Conservation (phyloP, 2,329 filamentous ascomycete species). For the Xylaria sp. region DNA sequence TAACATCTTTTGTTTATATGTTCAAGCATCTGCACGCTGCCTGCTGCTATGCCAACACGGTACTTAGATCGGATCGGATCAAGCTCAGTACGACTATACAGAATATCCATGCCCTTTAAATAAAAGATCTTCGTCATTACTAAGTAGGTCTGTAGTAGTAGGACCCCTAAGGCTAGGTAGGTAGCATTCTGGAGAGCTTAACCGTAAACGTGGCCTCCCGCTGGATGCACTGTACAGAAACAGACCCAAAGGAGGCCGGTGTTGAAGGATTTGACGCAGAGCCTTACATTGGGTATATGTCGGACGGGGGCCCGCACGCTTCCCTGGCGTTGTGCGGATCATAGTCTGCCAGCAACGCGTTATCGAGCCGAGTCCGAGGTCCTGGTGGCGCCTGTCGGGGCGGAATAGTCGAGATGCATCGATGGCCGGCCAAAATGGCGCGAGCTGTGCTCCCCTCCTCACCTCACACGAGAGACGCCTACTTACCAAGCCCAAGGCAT, state of each 20-base stretch:
- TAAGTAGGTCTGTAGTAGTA: background rate
- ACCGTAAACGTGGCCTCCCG: too few species aligned
- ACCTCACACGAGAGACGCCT: background rate
- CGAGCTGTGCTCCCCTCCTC: background rate
- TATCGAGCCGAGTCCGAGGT: background rate
- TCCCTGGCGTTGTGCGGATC: slow-evolving; percentile 8
- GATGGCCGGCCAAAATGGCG: background rate
- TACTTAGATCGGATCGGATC: slow-evolving; percentile 19
- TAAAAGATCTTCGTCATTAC: background rate
- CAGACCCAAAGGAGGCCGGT: background rate
- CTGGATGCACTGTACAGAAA: background rate
- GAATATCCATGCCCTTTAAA: too few species aligned
- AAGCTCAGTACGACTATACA: background rate
- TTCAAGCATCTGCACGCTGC: slow-evolving; percentile 3
- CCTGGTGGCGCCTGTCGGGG: slow-evolving; percentile 6
- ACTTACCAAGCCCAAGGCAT: background rate
- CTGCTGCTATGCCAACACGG: slow-evolving; percentile 1
- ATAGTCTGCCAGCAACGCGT: background rate
- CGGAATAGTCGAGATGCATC: background rate
- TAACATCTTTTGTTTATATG: background rate
- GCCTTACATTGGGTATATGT: background rate
- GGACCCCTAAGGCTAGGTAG: too few species aligned
- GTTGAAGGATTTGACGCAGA: slow-evolving; percentile 2
- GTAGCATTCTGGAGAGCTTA: too few species aligned
- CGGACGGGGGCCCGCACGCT: background rate